Evolutionary conservation across 495 filamentous ascomycete genomes (phyloP).

Genomic region (Penicillium chermesinum): DNA sequence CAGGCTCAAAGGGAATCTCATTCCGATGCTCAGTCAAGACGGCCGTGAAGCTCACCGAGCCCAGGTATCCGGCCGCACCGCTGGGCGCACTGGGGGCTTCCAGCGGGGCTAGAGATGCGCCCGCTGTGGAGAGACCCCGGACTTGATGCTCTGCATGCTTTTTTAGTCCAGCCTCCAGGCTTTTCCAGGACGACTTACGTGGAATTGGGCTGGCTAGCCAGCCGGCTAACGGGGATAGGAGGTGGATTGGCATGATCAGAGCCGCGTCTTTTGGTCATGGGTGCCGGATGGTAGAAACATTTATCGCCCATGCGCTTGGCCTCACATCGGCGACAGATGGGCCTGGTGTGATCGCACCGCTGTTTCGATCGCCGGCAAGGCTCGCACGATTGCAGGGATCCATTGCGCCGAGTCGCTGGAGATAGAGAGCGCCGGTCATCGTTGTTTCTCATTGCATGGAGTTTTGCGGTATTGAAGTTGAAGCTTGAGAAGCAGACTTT

Average conservation of each 20-base stretch:
- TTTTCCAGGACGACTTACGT: constrained; percentile 14
- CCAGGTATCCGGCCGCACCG: constrained; percentile 37
- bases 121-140: constrained; percentile 21
- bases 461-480: background rate
- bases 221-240: constrained; percentile 8
- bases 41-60: constrained; percentile 47
- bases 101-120: constrained; percentile 18
- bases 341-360: constrained; percentile 44
- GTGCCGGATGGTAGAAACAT: constrained; percentile 43
- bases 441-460: constrained; percentile 14
- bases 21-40: constrained; percentile 38
- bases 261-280: constrained; percentile 33
- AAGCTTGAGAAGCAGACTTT: background rate
- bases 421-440: constrained; percentile 20
- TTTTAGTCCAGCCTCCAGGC: background rate
- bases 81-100: constrained; percentile 24
- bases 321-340: constrained; percentile 32
- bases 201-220: constrained; percentile 22
- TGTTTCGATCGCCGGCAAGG: constrained; percentile 50
- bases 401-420: constrained; percentile 40
- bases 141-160: constrained; percentile 21
- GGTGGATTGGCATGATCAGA: constrained; percentile 12
- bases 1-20: constrained; percentile 35
- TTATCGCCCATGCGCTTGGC: constrained; percentile 28
- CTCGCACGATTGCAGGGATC: constrained; percentile 47